These are phyloP conservation scores for Salix caprea DNA, from an alignment of 345 rosid genomes.

Conservation along the genomic window DNA sequence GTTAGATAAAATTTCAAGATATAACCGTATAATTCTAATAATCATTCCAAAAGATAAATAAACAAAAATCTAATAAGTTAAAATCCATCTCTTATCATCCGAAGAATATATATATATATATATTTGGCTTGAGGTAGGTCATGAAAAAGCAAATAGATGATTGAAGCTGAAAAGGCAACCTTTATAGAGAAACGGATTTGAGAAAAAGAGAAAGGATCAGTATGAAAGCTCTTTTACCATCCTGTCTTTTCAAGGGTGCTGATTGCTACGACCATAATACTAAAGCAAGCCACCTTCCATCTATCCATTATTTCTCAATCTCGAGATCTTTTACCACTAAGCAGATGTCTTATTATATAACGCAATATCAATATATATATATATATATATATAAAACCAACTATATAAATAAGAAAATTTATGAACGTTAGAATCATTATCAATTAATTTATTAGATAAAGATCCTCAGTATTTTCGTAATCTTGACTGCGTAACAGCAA, in stretches of 20 bases:
- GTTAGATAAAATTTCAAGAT: too few species aligned
- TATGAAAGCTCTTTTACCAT: neutral
- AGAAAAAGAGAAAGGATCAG: neutral
- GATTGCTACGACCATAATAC: neutral
- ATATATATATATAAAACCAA: neutral
- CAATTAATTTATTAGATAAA: neutral
- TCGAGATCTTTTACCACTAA: too few species aligned
- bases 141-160: neutral
- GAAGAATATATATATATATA: too few species aligned
- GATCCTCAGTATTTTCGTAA: neutral
- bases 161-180: neutral
- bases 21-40: too few species aligned
- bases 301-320: too few species aligned
- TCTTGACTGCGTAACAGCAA: neutral
- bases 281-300: too few species aligned
- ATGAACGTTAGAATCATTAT: neutral
- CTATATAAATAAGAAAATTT: neutral
- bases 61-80: too few species aligned
- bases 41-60: neutral
- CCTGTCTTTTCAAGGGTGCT: neutral
- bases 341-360: too few species aligned
- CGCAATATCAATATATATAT: too few species aligned
- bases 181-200: neutral
- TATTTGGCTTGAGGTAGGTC: neutral
- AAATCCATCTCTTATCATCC: too few species aligned